These are phyloP conservation scores for Neckera pumila DNA, from an alignment of 225 moss, liverwort and hornwort genomes.

Conservation along the genomic window DNA sequence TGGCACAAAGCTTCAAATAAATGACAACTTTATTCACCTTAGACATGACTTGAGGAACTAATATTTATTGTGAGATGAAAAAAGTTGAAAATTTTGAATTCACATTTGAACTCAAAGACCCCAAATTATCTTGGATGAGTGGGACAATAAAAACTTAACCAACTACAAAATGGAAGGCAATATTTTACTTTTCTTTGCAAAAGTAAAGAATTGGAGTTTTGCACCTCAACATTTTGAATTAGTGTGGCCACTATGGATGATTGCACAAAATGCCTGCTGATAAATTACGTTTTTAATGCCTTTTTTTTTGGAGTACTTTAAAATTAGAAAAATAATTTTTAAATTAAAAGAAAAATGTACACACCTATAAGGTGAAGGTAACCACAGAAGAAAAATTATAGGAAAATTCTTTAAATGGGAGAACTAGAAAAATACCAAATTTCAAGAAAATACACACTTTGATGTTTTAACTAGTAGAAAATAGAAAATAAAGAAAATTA, in stretches of 20 bases:
- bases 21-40: background rate
- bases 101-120: background rate
- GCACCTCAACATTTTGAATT: background rate
- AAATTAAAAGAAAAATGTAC: too few relatives aligned
- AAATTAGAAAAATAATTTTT: too few relatives aligned
- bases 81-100: background rate
- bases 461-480: too few relatives aligned
- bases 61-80: background rate
- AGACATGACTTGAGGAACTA: background rate
- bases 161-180: background rate
- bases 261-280: too few relatives aligned
- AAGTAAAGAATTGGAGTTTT: background rate
- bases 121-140: background rate
- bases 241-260: background rate
- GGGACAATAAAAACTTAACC: background rate
- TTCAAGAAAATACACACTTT: too few relatives aligned
- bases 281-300: too few relatives aligned
- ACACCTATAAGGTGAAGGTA: too few relatives aligned
- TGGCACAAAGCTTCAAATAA: background rate
- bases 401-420: too few relatives aligned
- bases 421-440: too few relatives aligned
- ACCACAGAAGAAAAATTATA: too few relatives aligned
- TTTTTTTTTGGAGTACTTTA: too few relatives aligned
- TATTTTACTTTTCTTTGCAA: background rate
- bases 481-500: too few relatives aligned